Conservation (phyloP, 164 flowering plant genomes). For the Warburgia ugandensis region DNA sequence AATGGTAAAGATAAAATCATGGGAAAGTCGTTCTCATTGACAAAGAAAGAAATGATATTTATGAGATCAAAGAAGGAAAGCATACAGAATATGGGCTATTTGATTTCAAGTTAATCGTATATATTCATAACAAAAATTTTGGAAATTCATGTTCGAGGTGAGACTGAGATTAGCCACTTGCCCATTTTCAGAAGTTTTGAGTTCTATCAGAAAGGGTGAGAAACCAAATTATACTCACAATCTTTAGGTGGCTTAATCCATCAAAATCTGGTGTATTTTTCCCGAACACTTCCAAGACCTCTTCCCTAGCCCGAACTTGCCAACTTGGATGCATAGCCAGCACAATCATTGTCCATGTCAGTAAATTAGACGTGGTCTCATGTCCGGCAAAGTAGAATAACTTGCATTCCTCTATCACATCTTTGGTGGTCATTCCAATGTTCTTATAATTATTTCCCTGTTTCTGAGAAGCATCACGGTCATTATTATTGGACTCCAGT, state of each 20-base stretch:
- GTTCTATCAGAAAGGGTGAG: background rate
- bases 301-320: constrained; percentile 48
- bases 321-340: constrained; percentile 37
- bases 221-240: constrained; percentile 18
- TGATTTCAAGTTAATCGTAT: no score
- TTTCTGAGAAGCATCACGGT: background rate
- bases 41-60: no score
- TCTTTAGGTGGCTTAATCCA: constrained; percentile 26
- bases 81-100: no score
- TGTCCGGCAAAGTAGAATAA: constrained; percentile 43
- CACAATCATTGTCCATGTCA: constrained; percentile 40
- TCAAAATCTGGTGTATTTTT: constrained; percentile 23
- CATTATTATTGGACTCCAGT: constrained; percentile 11
- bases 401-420: constrained; percentile 47
- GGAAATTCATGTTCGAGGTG: no score
- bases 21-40: no score
- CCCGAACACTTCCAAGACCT: constrained; percentile 28
- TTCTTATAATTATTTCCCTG: background rate
- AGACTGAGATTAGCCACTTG: no score
- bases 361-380: constrained; percentile 35
- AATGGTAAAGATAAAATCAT: no score
- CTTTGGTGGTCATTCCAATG: constrained; percentile 31
- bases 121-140: no score
- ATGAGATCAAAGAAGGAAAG: no score
- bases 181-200: no score